Evolutionary conservation across 192 early-diverging fungal species (phyloP).

Genomic region (Neocallimastix lanati): DNA sequence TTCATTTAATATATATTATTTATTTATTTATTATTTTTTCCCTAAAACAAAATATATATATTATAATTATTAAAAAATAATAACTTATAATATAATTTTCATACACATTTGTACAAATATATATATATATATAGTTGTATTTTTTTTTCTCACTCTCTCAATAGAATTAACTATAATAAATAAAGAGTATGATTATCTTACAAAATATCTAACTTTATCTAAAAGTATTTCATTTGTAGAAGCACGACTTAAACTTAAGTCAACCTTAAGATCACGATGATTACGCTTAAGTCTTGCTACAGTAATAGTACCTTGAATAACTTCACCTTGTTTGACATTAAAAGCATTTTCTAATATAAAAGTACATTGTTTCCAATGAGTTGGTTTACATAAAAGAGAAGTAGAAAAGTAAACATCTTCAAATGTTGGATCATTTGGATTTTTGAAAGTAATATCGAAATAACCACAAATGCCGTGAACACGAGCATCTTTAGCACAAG

Average conservation of each 20-base stretch:
- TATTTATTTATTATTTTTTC: too few relatives aligned
- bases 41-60: too few relatives aligned
- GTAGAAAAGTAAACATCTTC: conserved; percentile 38
- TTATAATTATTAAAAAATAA: too few relatives aligned
- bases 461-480: conserved; percentile 70
- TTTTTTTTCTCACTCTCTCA: too few relatives aligned
- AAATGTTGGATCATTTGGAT: conserved; percentile 29
- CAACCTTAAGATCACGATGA: background rate
- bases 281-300: background rate
- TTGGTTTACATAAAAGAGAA: conserved; percentile 52
- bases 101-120: too few relatives aligned
- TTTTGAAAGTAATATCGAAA: conserved; percentile 82
- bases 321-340: conserved; percentile 10
- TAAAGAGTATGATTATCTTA: background rate
- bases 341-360: conserved; percentile 54
- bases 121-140: too few relatives aligned
- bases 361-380: conserved; percentile 96
- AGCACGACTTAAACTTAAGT: background rate
- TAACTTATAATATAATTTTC: too few relatives aligned
- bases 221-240: background rate
- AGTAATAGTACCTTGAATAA: background rate
- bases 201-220: background rate
- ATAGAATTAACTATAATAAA: too few relatives aligned
- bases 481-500: conserved; percentile 33
- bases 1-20: too few relatives aligned